phyloP scores from a whole-genome alignment of 208 protist genomes.

The Tritrichomonas foetus region DNA sequence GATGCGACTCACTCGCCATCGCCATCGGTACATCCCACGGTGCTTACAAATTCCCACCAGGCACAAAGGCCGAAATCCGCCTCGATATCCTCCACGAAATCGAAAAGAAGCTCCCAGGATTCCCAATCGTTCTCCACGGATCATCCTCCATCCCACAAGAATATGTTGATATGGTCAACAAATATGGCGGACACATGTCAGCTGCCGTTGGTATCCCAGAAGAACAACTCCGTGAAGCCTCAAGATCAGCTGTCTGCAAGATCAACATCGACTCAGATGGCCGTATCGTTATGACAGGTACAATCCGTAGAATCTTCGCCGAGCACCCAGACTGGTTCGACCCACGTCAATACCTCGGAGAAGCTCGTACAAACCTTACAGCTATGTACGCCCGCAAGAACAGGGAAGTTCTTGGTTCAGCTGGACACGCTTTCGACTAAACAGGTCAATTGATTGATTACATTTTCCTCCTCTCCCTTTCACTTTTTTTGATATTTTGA shows the following conservation, averaged over 20 bases:
- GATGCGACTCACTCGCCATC: constrained; percentile 57
- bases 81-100: constrained; percentile 53
- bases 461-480: no score
- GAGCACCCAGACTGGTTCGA: constrained; percentile 16
- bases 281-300: constrained; percentile 54
- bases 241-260: background rate
- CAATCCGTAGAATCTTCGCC: constrained; percentile 45
- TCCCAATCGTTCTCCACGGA: constrained; percentile 28
- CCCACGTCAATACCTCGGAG: constrained; percentile 51
- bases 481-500: no score
- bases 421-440: constrained; percentile 12
- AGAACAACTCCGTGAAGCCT: constrained; percentile 46
- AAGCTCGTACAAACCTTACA: constrained; percentile 35
- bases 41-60: constrained; percentile 60
- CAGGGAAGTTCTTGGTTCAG: background rate
- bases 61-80: constrained; percentile 39
- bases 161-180: constrained; percentile 51
- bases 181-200: constrained; percentile 55
- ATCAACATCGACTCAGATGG: constrained; percentile 56
- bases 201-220: constrained; percentile 55
- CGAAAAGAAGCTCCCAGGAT: constrained; percentile 16
- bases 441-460: no score
- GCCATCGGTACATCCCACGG: constrained; percentile 60
- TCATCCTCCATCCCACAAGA: constrained; percentile 45
- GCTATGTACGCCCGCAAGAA: background rate